Percentiles rank a stretch among this genome's conserved stretches.
Evolutionary conservation across 2,329 filamentous ascomycete species (phyloP).

Genomic region (Dothideomycetidae sp.): DNA sequence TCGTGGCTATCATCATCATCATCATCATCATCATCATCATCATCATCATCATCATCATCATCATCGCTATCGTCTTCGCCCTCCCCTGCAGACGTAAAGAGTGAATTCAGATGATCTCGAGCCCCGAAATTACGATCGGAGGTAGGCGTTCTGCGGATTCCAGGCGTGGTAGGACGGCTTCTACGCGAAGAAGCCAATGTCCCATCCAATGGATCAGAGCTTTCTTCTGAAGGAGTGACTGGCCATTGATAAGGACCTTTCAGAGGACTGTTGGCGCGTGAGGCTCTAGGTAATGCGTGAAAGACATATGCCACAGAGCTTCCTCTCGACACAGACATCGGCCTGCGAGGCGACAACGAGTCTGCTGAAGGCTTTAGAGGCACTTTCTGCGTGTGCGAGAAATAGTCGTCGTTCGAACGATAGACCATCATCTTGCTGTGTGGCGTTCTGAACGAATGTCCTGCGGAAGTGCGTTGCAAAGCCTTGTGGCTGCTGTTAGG

Average conservation of each 20-base stretch:
- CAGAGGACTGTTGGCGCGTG: conserved; percentile 2
- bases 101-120: conserved; percentile 5
- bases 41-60: conserved; percentile 8
- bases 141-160: neutral
- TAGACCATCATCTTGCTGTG: conserved; percentile 6
- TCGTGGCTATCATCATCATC: no score
- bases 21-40: neutral
- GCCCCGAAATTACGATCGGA: neutral
- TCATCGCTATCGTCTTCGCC: conserved; percentile 3
- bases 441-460: conserved; percentile 4
- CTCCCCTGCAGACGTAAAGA: conserved; percentile 4
- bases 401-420: neutral
- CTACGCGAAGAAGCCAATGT: conserved; percentile 13
- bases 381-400: conserved; percentile 13
- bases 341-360: conserved; percentile 7
- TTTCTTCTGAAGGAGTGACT: neutral
- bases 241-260: conserved; percentile 9
- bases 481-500: no score
- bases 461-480: no score
- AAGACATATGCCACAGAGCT: conserved; percentile 10
- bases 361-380: conserved; percentile 8
- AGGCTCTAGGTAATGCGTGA: conserved; percentile 9
- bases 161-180: conserved; percentile 6
- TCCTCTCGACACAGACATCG: conserved; percentile 12
- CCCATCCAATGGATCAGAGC: conserved; percentile 5